These are phyloP conservation scores for Neofusicoccum sp. DNA, from an alignment of 2,329 filamentous ascomycete genomes.

Conservation along the genomic window DNA sequence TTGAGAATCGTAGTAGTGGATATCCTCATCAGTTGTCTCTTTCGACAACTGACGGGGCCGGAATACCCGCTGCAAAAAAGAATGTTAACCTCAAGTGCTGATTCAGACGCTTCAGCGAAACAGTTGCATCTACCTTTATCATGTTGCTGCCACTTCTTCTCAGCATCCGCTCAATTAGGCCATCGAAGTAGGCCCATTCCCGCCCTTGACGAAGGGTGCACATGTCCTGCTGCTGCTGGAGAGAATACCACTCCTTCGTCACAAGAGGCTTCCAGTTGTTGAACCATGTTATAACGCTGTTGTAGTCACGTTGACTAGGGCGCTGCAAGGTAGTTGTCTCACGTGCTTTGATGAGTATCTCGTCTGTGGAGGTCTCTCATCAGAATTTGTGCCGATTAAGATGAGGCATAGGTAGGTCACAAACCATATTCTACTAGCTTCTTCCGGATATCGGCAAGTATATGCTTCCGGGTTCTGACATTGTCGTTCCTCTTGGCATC, in stretches of 20 bases:
- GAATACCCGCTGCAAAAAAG: slow-evolving; percentile 33
- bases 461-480: slow-evolving; percentile 22
- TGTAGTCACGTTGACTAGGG: slow-evolving; percentile 41
- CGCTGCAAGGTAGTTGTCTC: slow-evolving; percentile 38
- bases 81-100: neutral
- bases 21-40: slow-evolving; percentile 34
- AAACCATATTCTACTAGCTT: slow-evolving; percentile 38
- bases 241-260: slow-evolving; percentile 35
- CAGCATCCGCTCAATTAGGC: slow-evolving; percentile 36
- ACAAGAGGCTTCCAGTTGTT: slow-evolving; percentile 36
- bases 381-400: neutral
- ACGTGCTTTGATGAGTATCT: slow-evolving; percentile 40
- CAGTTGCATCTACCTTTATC: slow-evolving; percentile 25
- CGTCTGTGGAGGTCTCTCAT: slow-evolving; percentile 26
- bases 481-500: neutral
- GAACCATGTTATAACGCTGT: slow-evolving; percentile 38
- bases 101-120: neutral
- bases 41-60: slow-evolving; percentile 38
- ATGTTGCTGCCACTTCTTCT: slow-evolving; percentile 27
- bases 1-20: slow-evolving; percentile 37
- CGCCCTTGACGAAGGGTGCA: slow-evolving; percentile 39
- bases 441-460: slow-evolving; percentile 32
- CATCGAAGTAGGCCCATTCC: slow-evolving; percentile 43
- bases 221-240: slow-evolving; percentile 43
- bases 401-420: neutral